A percentile compares a stretch with the other conserved stretches of the same genome.
Evolutionary conservation across 2,329 filamentous ascomycete genomes (phyloP).

Genomic region (Botryotinia calthae): DNA sequence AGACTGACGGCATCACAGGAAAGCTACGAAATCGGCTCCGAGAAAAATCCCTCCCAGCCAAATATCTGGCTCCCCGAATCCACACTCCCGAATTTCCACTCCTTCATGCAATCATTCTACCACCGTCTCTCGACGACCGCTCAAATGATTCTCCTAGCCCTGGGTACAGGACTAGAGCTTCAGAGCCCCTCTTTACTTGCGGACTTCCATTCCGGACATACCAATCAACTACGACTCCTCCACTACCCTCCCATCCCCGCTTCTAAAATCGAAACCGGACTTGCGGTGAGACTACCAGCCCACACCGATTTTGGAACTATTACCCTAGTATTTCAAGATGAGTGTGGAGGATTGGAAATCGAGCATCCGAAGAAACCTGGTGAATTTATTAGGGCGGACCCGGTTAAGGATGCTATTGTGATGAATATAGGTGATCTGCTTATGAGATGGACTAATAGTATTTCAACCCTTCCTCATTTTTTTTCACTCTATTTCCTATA

Average conservation of each 20-base stretch:
- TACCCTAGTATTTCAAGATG: constrained; percentile 54
- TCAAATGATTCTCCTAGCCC: constrained; percentile 45
- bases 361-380: constrained; percentile 43
- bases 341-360: constrained; percentile 50
- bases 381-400: constrained; percentile 43
- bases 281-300: constrained; percentile 47
- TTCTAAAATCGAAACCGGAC: constrained; percentile 43
- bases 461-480: constrained; percentile 14
- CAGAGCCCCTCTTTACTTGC: constrained; percentile 47
- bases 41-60: constrained; percentile 45
- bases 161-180: constrained; percentile 49
- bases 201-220: constrained; percentile 51
- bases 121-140: constrained; percentile 46
- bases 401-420: constrained; percentile 44
- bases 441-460: constrained; percentile 51
- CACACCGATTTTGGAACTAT: constrained; percentile 53
- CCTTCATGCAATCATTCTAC: constrained; percentile 50
- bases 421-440: constrained; percentile 52
- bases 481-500: background rate
- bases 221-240: constrained; percentile 59
- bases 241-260: constrained; percentile 55
- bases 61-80: constrained; percentile 51
- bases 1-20: constrained; percentile 40
- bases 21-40: constrained; percentile 52
- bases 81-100: constrained; percentile 46